Conservation (phyloP, 352 stramenopile genomes). For the Pythium rishiriense region DNA sequence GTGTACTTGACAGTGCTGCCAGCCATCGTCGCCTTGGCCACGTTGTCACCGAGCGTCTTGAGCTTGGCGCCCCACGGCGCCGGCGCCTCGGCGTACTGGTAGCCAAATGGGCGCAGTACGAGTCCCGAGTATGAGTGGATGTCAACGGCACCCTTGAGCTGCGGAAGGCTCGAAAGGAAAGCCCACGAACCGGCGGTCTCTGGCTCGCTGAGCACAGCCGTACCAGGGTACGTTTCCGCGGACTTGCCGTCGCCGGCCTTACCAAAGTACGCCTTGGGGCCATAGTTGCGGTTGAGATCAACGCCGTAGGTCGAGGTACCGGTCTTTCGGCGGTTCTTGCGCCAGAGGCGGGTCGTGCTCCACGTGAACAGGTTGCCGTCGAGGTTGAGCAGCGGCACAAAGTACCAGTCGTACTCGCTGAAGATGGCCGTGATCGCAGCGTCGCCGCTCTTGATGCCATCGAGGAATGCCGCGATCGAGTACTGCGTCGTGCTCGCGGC, state of each 20-base stretch:
- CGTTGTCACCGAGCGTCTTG: slow-evolving; percentile 32
- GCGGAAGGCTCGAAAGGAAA: slow-evolving; percentile 10
- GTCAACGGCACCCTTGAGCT: slow-evolving; percentile 13
- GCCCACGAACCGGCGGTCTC: slow-evolving; percentile 13
- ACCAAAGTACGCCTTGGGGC: slow-evolving; percentile 29
- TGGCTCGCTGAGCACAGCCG: slow-evolving; percentile 29
- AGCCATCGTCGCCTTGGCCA: slow-evolving; percentile 27
- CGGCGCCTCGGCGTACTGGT: slow-evolving; percentile 22
- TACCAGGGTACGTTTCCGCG: slow-evolving; percentile 31
- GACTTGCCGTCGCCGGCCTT: slow-evolving; percentile 21
- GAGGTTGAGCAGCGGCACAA: slow-evolving; percentile 38
- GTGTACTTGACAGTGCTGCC: slow-evolving; percentile 19
- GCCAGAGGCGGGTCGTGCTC: slow-evolving; percentile 28
- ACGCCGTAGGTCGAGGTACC: slow-evolving; percentile 22
- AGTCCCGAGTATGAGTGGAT: slow-evolving; percentile 40
- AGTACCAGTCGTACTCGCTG: slow-evolving; percentile 35
- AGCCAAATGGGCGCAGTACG: slow-evolving; percentile 33
- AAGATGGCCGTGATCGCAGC: slow-evolving; percentile 24
- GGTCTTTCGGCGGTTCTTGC: slow-evolving; percentile 35
- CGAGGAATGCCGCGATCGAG: slow-evolving; percentile 27
- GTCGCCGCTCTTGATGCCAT: slow-evolving; percentile 25
- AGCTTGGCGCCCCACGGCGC: slow-evolving; percentile 32
- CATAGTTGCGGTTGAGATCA: slow-evolving; percentile 41
- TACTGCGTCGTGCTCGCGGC: slow-evolving; percentile 30
- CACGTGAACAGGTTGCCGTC: slow-evolving; percentile 29